Base-by-base conservation (phyloP, 2,329 filamentous ascomycete genomes). In the Exophiala phaeomuriformis region DNA sequence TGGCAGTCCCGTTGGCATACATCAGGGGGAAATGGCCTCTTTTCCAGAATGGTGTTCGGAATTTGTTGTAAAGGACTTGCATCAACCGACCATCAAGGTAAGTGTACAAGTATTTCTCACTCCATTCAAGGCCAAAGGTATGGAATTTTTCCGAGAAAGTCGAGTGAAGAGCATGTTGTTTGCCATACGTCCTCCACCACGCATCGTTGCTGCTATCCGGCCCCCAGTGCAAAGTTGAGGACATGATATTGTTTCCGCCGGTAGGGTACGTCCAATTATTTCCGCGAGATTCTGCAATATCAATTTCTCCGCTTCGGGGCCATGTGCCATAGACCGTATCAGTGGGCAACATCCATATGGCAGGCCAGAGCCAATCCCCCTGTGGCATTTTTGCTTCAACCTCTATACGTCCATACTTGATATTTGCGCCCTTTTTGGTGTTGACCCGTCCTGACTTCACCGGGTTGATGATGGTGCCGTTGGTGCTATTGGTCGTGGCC, bases 321-420 rank as follows among this genome's bases (percentile, higher is more conserved):
- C 88, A 94, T 1, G 77, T 64, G 1, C 88, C 88, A 66, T 93
- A 94, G 0, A 74, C 82, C 50, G 82, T 76, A 41, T 84, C 75
- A 44, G 81, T 81, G 1, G 88, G 88, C 74, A 93, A 75, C 85
- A 94, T 87, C 86, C 86, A 90, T 64, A 94, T 91, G n/a, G 87
- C 87, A 1, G 88, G 88, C 88, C 88, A 93, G 7, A 94, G 77
- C 88, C 88, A 93, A 71, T 93, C 88, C 50, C 88, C 88, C 45
- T 75, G 69, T 3, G 88, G 87, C 30, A 93, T 72, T 69, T 84
- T 84, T 29, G 88, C 88, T 1, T 78, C 82, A 3, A 94, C 87
- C 67, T 94, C 86, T 49, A 94, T 78, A 41, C 86, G 85, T 45
- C 88, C 88, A 66, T 87, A 94, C 69, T 83, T 88, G 74, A 94